A percentile compares a stretch with the other conserved stretches of the same genome.
phyloP scores from a whole-genome alignment of 495 filamentous ascomycete genomes.

The Penicillium malachiteum region DNA sequence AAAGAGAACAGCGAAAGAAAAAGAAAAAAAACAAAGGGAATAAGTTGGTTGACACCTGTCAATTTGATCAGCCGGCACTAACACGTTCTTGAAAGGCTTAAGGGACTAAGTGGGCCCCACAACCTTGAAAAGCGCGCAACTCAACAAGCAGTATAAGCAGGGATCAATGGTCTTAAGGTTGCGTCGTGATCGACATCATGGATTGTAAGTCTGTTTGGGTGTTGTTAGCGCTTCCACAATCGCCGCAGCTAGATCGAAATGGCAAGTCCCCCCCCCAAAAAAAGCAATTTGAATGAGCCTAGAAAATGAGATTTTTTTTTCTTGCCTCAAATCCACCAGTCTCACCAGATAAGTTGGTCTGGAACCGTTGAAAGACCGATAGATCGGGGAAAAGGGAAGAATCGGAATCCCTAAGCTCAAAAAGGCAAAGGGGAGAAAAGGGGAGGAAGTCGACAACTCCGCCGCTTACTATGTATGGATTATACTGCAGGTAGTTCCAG shows the following conservation, averaged over 20 bases:
- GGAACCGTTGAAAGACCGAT: background rate
- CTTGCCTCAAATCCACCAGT: background rate
- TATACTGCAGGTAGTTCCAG: constrained; percentile 17
- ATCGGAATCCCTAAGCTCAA: constrained; percentile 5
- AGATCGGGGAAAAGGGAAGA: background rate
- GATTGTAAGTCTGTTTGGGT: constrained; percentile 14
- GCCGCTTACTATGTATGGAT: constrained; percentile 1
- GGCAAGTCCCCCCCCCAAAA: constrained; percentile 19
- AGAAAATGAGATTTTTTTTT: background rate
- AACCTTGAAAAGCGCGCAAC: constrained; percentile 11
- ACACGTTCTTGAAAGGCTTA: background rate
- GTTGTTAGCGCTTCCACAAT: constrained; percentile 15
- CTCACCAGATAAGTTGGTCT: background rate
- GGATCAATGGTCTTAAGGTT: constrained; percentile 15
- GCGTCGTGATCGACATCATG: constrained; percentile 24
- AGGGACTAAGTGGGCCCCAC: background rate
- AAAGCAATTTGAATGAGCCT: constrained; percentile 13
- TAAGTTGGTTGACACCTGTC: constrained; percentile 27
- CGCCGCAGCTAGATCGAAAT: constrained; percentile 27
- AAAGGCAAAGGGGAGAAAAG: constrained; percentile 9
- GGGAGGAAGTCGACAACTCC: constrained; percentile 2
- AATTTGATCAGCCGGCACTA: constrained; percentile 16
- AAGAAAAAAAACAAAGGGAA: constrained; percentile 6
- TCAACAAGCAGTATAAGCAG: constrained; percentile 8
- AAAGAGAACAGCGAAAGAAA: constrained; percentile 9